Percentiles rank a stretch among this genome's conserved stretches.
Evolutionary conservation across 2,329 filamentous ascomycete species (phyloP).

Genomic region (Talaromyces sp.): DNA sequence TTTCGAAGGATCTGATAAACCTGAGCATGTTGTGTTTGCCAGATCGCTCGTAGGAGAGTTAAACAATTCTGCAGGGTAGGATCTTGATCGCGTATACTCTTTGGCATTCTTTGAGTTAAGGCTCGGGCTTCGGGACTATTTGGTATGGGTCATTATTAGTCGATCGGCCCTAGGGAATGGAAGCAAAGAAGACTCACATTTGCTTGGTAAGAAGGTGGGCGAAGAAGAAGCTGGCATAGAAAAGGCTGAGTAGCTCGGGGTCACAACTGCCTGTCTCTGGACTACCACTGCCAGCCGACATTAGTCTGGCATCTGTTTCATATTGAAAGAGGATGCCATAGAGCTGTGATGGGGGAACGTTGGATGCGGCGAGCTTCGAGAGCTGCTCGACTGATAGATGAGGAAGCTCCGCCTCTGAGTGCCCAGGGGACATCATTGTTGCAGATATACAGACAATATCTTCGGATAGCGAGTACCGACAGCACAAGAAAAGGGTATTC

Average conservation of each 20-base stretch:
- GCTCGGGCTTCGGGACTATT: conserved; percentile 44
- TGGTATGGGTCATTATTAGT: neutral
- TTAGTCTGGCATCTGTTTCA: conserved; percentile 38
- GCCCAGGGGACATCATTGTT: neutral
- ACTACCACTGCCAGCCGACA: conserved; percentile 23
- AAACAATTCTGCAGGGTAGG: conserved; percentile 39
- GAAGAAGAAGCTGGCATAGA: conserved; percentile 44
- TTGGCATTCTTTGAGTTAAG: conserved; percentile 40
- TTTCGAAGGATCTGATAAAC: conserved; percentile 40
- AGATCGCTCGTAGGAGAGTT: conserved; percentile 41
- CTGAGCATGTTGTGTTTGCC: conserved; percentile 39
- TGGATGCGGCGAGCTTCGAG: conserved; percentile 29
- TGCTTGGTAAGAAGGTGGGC: conserved; percentile 44
- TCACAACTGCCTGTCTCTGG: conserved; percentile 21
- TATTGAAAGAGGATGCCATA: conserved; percentile 39
- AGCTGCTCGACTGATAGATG: conserved; percentile 36
- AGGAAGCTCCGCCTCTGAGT: conserved; percentile 31
- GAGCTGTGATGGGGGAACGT: conserved; percentile 36
- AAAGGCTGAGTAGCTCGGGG: conserved; percentile 36
- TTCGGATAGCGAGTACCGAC: neutral
- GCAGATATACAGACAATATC: neutral
- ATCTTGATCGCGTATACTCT: conserved; percentile 31
- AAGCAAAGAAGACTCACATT: conserved; percentile 34
- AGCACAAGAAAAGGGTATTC: too few relatives aligned
- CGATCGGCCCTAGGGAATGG: neutral